phyloP scores from a whole-genome alignment of 306 rosid species.

The Cucurbita argyrosperma region DNA sequence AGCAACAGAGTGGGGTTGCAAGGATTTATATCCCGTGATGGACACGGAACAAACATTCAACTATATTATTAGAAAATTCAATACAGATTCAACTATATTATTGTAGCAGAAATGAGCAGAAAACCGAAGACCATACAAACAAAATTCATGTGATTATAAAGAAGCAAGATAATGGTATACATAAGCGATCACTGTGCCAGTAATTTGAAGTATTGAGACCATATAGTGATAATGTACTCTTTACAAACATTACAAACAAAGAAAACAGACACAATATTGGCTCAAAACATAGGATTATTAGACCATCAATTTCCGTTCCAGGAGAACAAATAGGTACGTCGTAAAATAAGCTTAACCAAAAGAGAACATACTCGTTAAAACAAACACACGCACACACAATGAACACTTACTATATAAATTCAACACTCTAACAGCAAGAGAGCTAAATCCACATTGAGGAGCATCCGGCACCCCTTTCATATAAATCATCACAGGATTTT shows the following conservation, averaged over 20 bases:
- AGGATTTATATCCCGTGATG: background rate
- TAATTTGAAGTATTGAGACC: background rate
- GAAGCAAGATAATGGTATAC: background rate
- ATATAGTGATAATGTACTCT: background rate
- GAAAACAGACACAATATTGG: background rate
- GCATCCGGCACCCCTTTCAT: conserved; percentile 72
- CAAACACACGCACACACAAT: background rate
- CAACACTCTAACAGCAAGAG: conserved; percentile 65
- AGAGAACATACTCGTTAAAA: background rate
- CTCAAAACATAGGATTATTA: background rate
- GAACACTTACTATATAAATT: conserved; percentile 35
- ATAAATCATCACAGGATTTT: conserved; percentile 66
- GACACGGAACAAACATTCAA: background rate
- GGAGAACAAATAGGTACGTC: background rate
- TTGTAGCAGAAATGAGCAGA: background rate
- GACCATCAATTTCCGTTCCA: background rate
- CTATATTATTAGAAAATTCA: background rate
- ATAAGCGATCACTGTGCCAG: background rate
- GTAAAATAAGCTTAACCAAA: background rate
- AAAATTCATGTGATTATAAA: background rate
- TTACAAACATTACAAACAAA: background rate
- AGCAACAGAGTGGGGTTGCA: background rate
- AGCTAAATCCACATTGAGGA: conserved; percentile 80
- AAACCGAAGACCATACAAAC: background rate
- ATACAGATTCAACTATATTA: background rate